A percentile compares a stretch with the other conserved stretches of the same genome.
Evolutionary conservation across 179 eudicot genomes (phyloP).

Genomic region (Silene vulgaris): DNA sequence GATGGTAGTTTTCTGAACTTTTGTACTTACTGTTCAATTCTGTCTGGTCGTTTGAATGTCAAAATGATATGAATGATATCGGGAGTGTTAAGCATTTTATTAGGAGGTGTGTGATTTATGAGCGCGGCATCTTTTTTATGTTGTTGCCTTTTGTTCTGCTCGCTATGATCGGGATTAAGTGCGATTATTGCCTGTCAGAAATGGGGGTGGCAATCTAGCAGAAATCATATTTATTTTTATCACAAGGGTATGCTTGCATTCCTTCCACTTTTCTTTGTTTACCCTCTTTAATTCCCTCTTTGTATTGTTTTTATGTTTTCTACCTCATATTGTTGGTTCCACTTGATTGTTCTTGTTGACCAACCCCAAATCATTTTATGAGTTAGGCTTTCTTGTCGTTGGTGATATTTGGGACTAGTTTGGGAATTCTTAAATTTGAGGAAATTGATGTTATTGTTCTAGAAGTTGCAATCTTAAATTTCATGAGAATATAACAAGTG

Average conservation of each 20-base stretch:
- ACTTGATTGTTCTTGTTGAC: neutral
- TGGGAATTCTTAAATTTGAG: too few relatives aligned
- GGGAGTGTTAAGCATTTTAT: neutral
- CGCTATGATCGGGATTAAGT: neutral
- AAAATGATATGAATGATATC: neutral
- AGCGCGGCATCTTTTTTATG: neutral
- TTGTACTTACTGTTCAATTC: neutral
- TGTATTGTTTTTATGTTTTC: neutral
- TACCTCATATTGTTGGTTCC: neutral
- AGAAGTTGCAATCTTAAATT: too few relatives aligned
- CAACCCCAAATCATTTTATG: neutral
- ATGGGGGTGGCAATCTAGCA: conserved; percentile 12
- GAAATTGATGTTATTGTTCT: too few relatives aligned
- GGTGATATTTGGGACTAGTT: neutral
- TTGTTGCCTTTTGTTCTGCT: neutral
- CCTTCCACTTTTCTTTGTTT: neutral
- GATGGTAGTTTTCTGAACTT: conserved; percentile 43
- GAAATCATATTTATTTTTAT: neutral
- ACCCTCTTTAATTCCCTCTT: neutral
- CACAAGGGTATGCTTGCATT: too few relatives aligned
- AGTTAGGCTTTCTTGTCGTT: neutral
- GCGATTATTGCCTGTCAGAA: neutral
- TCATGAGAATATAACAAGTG: too few relatives aligned
- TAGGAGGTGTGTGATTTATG: neutral
- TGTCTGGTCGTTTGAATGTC: conserved; percentile 3